Evolutionary conservation across 169 alveolate genomes (phyloP).

Genomic region (Plasmodium malariae): DNA sequence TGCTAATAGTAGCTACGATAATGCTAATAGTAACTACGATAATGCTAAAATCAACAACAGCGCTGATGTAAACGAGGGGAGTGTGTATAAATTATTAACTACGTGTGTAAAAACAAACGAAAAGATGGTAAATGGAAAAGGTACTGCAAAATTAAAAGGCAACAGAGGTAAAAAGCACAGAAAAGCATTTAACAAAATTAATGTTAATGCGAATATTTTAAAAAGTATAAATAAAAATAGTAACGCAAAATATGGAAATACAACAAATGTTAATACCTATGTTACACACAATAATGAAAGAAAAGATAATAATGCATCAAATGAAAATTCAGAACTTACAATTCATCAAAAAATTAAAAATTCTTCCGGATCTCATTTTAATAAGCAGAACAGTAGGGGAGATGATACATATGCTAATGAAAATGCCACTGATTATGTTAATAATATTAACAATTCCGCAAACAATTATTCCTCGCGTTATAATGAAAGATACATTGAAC

Average conservation of each 20-base stretch:
- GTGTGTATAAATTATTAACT: background rate
- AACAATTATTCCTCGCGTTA: background rate
- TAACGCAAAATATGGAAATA: slow-evolving; percentile 7
- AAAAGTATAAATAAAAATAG: slow-evolving; percentile 35
- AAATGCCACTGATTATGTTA: slow-evolving; percentile 15
- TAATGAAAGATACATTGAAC: background rate
- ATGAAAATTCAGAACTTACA: slow-evolving; percentile 20
- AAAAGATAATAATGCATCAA: background rate
- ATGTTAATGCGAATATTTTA: slow-evolving; percentile 5
- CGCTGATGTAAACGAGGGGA: background rate
- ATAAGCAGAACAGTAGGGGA: slow-evolving; percentile 3
- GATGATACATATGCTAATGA: background rate
- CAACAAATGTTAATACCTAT: background rate
- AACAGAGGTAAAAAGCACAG: slow-evolving; percentile 14
- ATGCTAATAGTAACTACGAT: background rate
- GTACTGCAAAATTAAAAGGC: slow-evolving; percentile 6
- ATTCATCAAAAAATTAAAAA: background rate
- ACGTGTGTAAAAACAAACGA: slow-evolving; percentile 9
- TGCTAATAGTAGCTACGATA: background rate
- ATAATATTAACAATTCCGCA: background rate
- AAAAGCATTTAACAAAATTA: slow-evolving; percentile 8
- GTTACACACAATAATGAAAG: slow-evolving; percentile 19
- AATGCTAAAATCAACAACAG: background rate
- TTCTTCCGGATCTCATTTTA: slow-evolving; percentile 8
- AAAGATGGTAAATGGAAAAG: slow-evolving; percentile 2